Evolutionary conservation across 1,139 yeast species (phyloP).

Genomic region (Suhomyces ambrosiae): DNA sequence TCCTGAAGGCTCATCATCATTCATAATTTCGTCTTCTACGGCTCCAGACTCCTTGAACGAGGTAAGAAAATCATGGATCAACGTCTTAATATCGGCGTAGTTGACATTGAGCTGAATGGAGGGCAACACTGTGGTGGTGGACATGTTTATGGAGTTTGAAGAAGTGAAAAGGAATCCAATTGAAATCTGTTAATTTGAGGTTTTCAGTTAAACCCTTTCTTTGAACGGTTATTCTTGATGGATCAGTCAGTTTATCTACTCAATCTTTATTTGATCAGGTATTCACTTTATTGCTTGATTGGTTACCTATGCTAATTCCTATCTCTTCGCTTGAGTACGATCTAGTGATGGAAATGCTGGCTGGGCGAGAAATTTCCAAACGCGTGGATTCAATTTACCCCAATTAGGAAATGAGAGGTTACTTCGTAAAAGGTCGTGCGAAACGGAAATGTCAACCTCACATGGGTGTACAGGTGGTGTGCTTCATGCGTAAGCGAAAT

Average conservation of each 20-base stretch:
- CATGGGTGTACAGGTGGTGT: not conserved
- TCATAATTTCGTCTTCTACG: constrained; percentile 20
- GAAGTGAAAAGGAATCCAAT: constrained; percentile 3
- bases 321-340: not conserved
- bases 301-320: too few species aligned
- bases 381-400: constrained; percentile 9
- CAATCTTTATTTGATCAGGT: too few species aligned
- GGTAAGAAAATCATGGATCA: constrained; percentile 58
- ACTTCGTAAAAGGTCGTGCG: too few species aligned
- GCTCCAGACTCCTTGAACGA: constrained; percentile 53
- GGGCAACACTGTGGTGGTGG: constrained; percentile 48
- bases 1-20: constrained; percentile 24
- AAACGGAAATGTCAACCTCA: not conserved
- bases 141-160: constrained; percentile 7
- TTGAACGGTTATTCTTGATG: too few species aligned
- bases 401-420: constrained; percentile 7
- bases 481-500: too few species aligned
- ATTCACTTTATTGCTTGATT: too few species aligned
- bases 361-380: constrained; percentile 1
- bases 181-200: too few species aligned
- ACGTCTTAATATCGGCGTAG: constrained; percentile 55
- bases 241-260: too few species aligned
- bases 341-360: constrained; percentile 3
- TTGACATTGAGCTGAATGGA: constrained; percentile 63
- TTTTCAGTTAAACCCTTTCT: too few species aligned